These are phyloP conservation scores for Talaromyces sp. DNA, from an alignment of 2,329 filamentous ascomycete species.

Conservation along the genomic window DNA sequence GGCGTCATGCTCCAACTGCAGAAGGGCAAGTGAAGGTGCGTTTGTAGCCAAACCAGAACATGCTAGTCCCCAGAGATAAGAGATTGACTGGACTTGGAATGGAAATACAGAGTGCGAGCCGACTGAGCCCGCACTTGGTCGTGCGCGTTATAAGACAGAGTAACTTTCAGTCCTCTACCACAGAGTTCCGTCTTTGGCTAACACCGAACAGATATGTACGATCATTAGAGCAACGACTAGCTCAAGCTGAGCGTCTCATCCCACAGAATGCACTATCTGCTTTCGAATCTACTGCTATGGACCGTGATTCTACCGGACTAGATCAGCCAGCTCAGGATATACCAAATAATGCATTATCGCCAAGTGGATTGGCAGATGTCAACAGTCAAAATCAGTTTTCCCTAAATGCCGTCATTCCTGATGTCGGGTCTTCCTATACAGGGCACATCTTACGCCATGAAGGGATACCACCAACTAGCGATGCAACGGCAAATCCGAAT, in stretches of 20 bases:
- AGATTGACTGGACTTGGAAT: neutral
- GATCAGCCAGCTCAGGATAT: neutral
- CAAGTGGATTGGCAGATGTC: neutral
- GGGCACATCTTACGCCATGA: neutral
- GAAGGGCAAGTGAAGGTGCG: neutral
- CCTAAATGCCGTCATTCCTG: neutral
- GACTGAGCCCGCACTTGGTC: neutral
- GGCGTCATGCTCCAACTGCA: neutral
- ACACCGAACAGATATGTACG: neutral
- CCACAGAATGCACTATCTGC: neutral
- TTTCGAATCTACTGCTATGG: neutral
- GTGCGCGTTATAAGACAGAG: neutral
- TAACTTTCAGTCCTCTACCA: neutral
- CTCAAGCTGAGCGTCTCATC: neutral
- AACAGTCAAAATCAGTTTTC: neutral
- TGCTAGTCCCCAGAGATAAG: neutral
- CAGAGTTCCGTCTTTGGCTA: neutral
- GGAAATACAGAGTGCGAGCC: neutral
- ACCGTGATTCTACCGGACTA: neutral
- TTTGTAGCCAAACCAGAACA: neutral
- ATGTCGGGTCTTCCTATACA: neutral
- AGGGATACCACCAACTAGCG: neutral
- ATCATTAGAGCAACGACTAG: neutral
- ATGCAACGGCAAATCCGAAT: neutral
- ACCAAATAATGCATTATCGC: neutral